phyloP scores from a whole-genome alignment of 2,329 filamentous ascomycete genomes.

The Fusarium hainanense region DNA sequence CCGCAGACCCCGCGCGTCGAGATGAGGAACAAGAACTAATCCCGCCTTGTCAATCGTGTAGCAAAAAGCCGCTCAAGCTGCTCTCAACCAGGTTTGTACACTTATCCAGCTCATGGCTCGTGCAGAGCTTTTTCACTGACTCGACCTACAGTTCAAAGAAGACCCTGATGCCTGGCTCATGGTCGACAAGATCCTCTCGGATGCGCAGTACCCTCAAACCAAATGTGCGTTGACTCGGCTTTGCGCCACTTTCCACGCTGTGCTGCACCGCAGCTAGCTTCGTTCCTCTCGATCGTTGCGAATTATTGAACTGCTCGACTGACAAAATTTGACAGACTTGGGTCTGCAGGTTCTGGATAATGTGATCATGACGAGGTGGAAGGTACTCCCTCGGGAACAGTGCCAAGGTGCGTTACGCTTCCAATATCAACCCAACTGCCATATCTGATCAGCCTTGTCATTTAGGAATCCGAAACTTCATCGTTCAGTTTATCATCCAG shows the following conservation, averaged over 20 bases:
- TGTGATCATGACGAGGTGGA: slow-evolving; percentile 99
- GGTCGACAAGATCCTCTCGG: slow-evolving; percentile 95
- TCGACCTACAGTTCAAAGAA: slow-evolving; percentile 84
- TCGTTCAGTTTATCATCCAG: slow-evolving; percentile 98
- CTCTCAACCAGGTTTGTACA: slow-evolving; percentile 84
- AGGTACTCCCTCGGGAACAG: slow-evolving; percentile 94
- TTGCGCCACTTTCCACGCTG: slow-evolving; percentile 25
- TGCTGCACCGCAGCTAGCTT: slow-evolving; percentile 2
- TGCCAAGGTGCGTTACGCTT: slow-evolving; percentile 75
- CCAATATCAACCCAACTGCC: not conserved
- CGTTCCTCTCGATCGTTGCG: not conserved
- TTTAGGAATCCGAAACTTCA: slow-evolving; percentile 96
- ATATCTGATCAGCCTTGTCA: slow-evolving; percentile 25
- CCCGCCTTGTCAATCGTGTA: slow-evolving; percentile 58
- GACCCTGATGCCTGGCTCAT: slow-evolving; percentile 98
- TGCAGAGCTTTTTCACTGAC: slow-evolving; percentile 28
- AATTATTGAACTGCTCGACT: slow-evolving; percentile 34
- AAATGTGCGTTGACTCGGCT: slow-evolving; percentile 76
- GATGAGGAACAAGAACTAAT: slow-evolving; percentile 34
- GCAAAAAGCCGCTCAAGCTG: slow-evolving; percentile 96
- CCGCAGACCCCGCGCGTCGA: slow-evolving; percentile 38
- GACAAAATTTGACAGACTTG: slow-evolving; percentile 70
- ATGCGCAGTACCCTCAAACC: slow-evolving; percentile 92
- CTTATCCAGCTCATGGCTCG: not conserved
- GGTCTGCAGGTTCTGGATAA: slow-evolving; percentile 96